Evolutionary conservation across 768 basidiomycete genomes (phyloP), one percentile per base, ranked within the genome.

Genomic region (Psilocybe cubensis): DNA sequence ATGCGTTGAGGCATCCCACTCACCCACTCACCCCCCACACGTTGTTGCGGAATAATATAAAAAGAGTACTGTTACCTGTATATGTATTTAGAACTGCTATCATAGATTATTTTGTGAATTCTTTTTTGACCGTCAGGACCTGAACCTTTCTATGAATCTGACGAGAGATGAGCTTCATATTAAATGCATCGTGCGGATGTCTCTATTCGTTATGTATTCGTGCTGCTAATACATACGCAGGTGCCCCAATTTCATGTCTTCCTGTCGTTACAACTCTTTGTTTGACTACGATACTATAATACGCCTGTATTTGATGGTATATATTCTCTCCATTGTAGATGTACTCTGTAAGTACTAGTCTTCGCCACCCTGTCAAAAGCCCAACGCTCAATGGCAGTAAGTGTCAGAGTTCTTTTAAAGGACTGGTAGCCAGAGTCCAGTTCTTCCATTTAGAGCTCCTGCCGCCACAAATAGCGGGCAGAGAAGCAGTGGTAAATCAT

Each of bases 1-100:
- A 55, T 55, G 52, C 18, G 25, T 20, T 50, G 31, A 25, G 56
- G 46, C 24, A 49, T 28, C 21, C n/a, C n/a, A n/a, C n/a, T n/a
- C n/a, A n/a, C n/a, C n/a, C n/a, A n/a, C n/a, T n/a, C n/a, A n/a
- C n/a, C n/a, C 28, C 12, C 35, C 35, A 38, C 35, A 38, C 35
- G 35, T 54, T 58, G 28, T 33, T 11, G 59, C 57, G 57, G 59
- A 61, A 59, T 31, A 29, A 38, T 46, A 54, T 38, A 31, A 59
- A 64, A 53, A 48, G 33, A 52, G 28, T 31, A 27, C 25, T 18
- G 42, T 52, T 38, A 31, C 52, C 48, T 57, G 38, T 48, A 54
- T 47, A 46, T 55, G 54, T 56, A 58, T 21, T 14, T 41, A 50
- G 56, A 57, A 57, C 44, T 61, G 47, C 56, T 53, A 49, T 57